Evolutionary conservation across 805 yeast genomes (phyloP).

Genomic region (Candida khao-thaluensis): DNA sequence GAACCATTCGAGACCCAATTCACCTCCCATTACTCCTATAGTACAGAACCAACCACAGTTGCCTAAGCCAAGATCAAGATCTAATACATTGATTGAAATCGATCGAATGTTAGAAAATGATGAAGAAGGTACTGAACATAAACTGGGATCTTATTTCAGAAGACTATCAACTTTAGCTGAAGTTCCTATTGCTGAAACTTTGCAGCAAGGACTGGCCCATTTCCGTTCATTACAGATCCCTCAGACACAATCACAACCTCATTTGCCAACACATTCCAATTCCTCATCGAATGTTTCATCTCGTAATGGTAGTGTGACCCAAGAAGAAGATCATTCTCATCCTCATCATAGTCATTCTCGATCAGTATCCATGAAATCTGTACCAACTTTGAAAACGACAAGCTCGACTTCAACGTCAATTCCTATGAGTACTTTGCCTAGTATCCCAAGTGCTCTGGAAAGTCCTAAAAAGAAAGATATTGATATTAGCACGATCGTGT

Average conservation of each 20-base stretch:
- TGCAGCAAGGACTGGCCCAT: background rate
- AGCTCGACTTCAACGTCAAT: background rate
- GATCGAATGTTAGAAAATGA: constrained; percentile 38
- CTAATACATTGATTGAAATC: constrained; percentile 36
- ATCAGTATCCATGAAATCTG: constrained; percentile 7
- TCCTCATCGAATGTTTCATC: constrained; percentile 12
- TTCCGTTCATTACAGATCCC: background rate
- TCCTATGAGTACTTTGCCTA: constrained; percentile 1
- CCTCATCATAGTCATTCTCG: background rate
- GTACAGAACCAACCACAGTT: background rate
- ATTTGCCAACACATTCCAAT: constrained; percentile 5
- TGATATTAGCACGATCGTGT: constrained; percentile 23
- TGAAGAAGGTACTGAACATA: constrained; percentile 43
- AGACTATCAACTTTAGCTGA: constrained; percentile 66
- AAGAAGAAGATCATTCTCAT: constrained; percentile 1
- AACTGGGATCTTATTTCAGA: constrained; percentile 62
- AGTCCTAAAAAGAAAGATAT: constrained; percentile 3
- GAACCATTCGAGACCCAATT: constrained; percentile 9
- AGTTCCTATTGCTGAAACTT: constrained; percentile 26
- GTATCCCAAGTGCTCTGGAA: constrained; percentile 4
- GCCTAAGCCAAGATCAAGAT: constrained; percentile 25
- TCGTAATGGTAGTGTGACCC: constrained; percentile 14
- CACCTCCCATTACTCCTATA: constrained; percentile 14
- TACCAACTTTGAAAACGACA: constrained; percentile 10
- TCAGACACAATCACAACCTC: background rate